These are phyloP conservation scores for Globisporangium takayamanum DNA, from an alignment of 352 stramenopile species.

Conservation along the genomic window DNA sequence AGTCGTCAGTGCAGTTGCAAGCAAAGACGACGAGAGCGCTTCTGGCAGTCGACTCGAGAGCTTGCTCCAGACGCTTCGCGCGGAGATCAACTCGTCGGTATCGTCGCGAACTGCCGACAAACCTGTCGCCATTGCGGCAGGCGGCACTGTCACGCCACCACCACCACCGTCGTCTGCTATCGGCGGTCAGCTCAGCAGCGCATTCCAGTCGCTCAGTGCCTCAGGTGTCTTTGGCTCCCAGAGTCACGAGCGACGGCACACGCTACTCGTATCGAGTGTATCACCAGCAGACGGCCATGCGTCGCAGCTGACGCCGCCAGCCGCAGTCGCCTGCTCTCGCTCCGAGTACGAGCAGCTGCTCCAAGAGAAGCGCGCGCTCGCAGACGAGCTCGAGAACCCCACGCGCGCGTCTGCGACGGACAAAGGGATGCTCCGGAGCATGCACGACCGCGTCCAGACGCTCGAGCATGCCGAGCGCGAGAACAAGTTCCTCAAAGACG, in stretches of 20 bases:
- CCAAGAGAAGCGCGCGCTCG: slow-evolving; percentile 28
- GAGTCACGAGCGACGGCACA: slow-evolving; percentile 3
- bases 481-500: slow-evolving; percentile 50
- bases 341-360: slow-evolving; percentile 34
- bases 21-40: not conserved
- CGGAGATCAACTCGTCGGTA: slow-evolving; percentile 12
- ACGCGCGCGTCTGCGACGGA: slow-evolving; percentile 16
- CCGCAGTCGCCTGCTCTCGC: slow-evolving; percentile 4
- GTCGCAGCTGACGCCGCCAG: not conserved
- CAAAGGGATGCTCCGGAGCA: slow-evolving; percentile 28
- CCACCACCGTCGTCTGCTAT: not conserved
- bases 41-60: slow-evolving; percentile 4
- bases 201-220: not conserved
- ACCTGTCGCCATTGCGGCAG: not conserved
- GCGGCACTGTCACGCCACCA: not conserved
- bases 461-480: slow-evolving; percentile 46
- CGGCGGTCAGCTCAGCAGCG: not conserved
- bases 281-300: not conserved
- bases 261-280: no score
- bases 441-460: slow-evolving; percentile 33
- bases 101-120: slow-evolving; percentile 1
- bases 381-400: slow-evolving; percentile 16
- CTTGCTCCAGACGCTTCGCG: slow-evolving; percentile 12
- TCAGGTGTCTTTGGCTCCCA: not conserved
- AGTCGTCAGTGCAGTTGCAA: not conserved